Percentiles rank a stretch among this genome's conserved stretches.
Conservation (phyloP, 176 grass and related monocot species). For the Cenchrus purpureus region DNA sequence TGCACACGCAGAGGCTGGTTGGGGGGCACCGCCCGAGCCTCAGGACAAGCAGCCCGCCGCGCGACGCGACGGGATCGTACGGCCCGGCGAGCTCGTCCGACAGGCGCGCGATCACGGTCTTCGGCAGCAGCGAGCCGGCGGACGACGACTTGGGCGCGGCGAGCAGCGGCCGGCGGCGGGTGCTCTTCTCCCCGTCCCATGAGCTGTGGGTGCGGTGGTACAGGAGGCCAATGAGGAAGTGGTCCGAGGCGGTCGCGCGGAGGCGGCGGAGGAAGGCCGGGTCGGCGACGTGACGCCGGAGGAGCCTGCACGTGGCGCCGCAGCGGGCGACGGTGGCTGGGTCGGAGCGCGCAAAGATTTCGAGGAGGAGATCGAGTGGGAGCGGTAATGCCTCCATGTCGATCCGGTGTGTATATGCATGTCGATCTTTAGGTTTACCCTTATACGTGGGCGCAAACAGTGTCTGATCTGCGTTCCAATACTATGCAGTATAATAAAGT, state of each 20-base stretch:
- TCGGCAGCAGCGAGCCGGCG: no score
- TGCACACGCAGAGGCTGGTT: neutral
- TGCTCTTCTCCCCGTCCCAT: neutral
- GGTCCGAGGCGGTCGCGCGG: no score
- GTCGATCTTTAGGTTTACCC: no score
- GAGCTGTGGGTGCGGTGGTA: neutral
- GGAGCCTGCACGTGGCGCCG: neutral
- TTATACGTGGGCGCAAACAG: no score
- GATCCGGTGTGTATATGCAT: no score
- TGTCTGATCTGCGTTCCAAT: no score
- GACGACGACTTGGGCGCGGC: neutral
- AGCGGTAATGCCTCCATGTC: neutral
- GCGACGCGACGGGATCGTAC: neutral
- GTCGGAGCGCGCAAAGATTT: neutral
- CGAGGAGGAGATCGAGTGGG: neutral
- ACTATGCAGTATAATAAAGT: no score
- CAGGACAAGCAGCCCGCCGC: neutral
- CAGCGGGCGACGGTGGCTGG: neutral
- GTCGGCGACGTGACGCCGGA: neutral
- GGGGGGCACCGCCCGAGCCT: no score
- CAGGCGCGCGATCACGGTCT: neutral
- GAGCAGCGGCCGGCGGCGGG: neutral
- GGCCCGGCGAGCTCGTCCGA: neutral
- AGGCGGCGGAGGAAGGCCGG: neutral
- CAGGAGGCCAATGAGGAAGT: neutral